Base-by-base conservation (phyloP, 352 stramenopile species). In the Phytophthora kernoviae region DNA sequence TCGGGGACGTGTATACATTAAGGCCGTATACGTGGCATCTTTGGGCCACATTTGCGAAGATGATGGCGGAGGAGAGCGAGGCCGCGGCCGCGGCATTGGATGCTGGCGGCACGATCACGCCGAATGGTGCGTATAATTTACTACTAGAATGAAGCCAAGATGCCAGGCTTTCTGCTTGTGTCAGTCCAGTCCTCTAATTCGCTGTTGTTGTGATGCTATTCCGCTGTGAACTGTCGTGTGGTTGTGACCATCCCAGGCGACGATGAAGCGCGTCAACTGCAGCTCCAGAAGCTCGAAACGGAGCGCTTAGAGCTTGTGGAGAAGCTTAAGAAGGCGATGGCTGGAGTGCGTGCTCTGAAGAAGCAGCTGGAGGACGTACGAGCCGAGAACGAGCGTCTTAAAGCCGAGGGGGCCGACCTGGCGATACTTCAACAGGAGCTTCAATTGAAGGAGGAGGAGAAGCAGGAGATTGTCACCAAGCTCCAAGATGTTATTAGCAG, bases 291-390 rank as follows among this genome's bases (percentile, higher is more conserved):
- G 58, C 70, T 91, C 9, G 82, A 90, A 42, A 63, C 60, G 8
- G 78, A 90, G 51, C 91, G 91, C 58, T 70, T 75, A 22, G 79
- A 90, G 67, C 77, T 93, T 37, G 84, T 93, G 18, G 77, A 81
- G 55, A 91, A 93, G 61, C 77, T 91, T 52, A 89, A 89, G 70
- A 67, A 77, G 21, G 81, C 88, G 40, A 74, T 90, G n/a, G 74
- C 59, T 36, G 89, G 75, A 24, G 89, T 77, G 32, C 82, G 81
- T 46, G 68, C 74, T 41, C 83, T 91, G 73, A 81, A 91, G 55
- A 84, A 88, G 62, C 79, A 91, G 49, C 72, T 90, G 34, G 75
- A 90, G 36, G 73, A 87, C 26, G 79, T 68, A 21, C 82, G 75
- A 59, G 68, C 81, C 32, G 77, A 88, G 51, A 88, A 87, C 40